Conservation (phyloP, 345 rosid species). For the Gossypium longicalyx region DNA sequence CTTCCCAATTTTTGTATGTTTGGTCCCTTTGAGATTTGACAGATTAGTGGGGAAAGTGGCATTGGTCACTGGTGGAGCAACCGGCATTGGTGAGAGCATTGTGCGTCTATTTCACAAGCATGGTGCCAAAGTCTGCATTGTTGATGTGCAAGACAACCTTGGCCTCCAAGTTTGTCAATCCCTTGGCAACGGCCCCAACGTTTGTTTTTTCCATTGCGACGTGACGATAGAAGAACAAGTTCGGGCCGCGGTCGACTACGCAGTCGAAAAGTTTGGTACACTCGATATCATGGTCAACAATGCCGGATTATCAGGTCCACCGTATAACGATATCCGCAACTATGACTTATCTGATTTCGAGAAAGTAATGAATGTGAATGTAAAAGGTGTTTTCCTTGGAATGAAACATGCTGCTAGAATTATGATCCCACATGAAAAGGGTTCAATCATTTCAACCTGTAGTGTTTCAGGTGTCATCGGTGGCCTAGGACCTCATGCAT, state of each 20-base stretch:
- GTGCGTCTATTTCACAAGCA: constrained; percentile 67
- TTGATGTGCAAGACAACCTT: constrained; percentile 60
- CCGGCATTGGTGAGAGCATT: constrained; percentile 88
- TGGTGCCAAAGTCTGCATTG: constrained; percentile 73
- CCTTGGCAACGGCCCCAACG: constrained; percentile 31
- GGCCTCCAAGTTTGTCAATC: constrained; percentile 49
- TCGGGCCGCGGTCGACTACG: constrained; percentile 55
- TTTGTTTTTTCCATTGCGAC: constrained; percentile 62
- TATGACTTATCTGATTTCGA: constrained; percentile 46
- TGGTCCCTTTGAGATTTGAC: neutral
- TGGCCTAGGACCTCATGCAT: constrained; percentile 78
- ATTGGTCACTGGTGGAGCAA: constrained; percentile 78
- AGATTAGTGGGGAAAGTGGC: constrained; percentile 79
- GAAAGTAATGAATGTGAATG: constrained; percentile 66
- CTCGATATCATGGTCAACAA: constrained; percentile 80
- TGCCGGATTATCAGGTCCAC: constrained; percentile 64
- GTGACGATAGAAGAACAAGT: constrained; percentile 63
- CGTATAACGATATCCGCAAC: constrained; percentile 66
- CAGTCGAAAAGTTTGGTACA: constrained; percentile 48
- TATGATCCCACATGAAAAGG: constrained; percentile 65
- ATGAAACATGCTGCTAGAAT: constrained; percentile 89
- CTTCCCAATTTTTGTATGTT: too few species aligned
- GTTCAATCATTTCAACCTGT: constrained; percentile 56
- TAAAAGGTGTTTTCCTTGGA: constrained; percentile 72
- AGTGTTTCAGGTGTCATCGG: constrained; percentile 58